Base-by-base conservation (phyloP, 2,329 filamentous ascomycete genomes). In the Fonsecaea pedrosoi region DNA sequence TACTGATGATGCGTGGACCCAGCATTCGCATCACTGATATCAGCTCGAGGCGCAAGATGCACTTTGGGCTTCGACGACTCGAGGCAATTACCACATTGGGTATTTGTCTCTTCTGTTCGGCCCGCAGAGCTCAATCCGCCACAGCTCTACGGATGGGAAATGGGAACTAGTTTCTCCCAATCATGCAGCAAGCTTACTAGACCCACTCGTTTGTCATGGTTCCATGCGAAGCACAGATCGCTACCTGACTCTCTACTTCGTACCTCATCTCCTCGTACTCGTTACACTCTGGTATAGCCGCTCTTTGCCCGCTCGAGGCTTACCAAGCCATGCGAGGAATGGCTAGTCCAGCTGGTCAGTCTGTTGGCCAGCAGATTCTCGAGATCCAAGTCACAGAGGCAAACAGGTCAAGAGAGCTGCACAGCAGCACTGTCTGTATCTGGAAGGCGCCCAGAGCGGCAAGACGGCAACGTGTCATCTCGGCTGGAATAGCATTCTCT, bases 321-420 rank as follows among this genome's bases (percentile, higher is more conserved):
- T 61, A 61, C 58, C 58, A 61, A 61, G 59, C 59, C 30, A 40
- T 61, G 45, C 59, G 53, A 60, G 59, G 48, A 54, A 54, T 48
- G 53, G 45, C 25, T 13, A n/a, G 40, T 21, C 10, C 45, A 21
- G 34, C 34, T 38, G 35, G 35, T n/a, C 45, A 10, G 1, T 40
- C 13, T 15, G 25, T 18, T 61, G n/a, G 59, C 25, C 42, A 10
- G 10, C 30, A 10, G n/a, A 9, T 12, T 34, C 13, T 30, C 18
- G 38, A 30, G n/a, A n/a, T 21, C 8, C 15, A 30, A 45, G 57
- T 32, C 15, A 7, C 15, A 25, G 34, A 54, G 45, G 45, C 40
- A 15, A 32, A 40, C 34, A 25, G 59, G 45, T 38, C 54, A 61
- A 45, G 48, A 61, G 32, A 5, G 25, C 9, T 42, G 37, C 18